Evolutionary conservation across 805 yeast genomes (phyloP), one percentile per base, ranked within the genome.

Genomic region (Pichia cephalocereana): DNA sequence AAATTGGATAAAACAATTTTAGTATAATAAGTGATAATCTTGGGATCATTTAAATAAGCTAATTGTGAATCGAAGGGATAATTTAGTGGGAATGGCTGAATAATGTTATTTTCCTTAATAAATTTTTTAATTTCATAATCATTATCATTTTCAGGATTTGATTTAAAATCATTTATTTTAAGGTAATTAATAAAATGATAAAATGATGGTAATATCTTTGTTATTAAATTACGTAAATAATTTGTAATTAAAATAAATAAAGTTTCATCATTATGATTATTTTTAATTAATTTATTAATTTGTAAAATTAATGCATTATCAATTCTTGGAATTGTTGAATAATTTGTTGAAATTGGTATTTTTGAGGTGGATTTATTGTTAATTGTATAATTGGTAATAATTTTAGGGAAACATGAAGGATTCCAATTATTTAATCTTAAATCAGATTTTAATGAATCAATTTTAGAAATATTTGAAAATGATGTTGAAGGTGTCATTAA

Each of bases 401-500:
- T 10, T 17, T 19, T 8, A 9, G 39, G 57, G 39, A 51, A 54
- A 38, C 45, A 54, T 8, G 48, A 38, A 11, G 55, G 56, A n/a
- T 54, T 51, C 57, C 57, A 54, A 15, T 31, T 19, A 8, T 48
- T 36, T 42, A 48, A 42, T 31, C 46, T 31, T n/a, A 11, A 11
- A 44, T 44, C 50, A 18, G 45, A 45, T 9, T 47, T 40, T 38
- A 50, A 44, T 12, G 53, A 47, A 27, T 50, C 53, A 18, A 51
- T 41, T 4, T 47, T 44, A 4, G 49, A 46, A 8, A 46, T 14
- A 14, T 46, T 45, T 26, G 49, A 30, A 4, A 38, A 23, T 12
- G 38, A 46, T 3, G 39, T 40, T 52, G 57, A 70, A 61, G 28
- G 70, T 66, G 34, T 69, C 58, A 56, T 72, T 73, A 41, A 71